These are phyloP conservation scores for Epichloe gansuensis DNA, from an alignment of 2,329 filamentous ascomycete genomes.

Conservation along the genomic window DNA sequence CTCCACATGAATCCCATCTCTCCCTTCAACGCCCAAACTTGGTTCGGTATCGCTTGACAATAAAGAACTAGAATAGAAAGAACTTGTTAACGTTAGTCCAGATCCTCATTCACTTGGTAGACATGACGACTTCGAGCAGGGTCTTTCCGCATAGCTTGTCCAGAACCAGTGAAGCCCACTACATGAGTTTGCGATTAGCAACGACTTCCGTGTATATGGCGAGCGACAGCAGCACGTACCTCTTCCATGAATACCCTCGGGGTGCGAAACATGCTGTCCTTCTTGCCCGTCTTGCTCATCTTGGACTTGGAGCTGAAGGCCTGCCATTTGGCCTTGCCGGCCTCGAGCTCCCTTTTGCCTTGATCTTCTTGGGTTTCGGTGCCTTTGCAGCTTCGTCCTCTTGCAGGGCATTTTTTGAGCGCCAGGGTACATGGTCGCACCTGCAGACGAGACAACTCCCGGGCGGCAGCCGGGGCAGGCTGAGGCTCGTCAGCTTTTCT, in stretches of 20 bases:
- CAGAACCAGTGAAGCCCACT: conserved; percentile 96
- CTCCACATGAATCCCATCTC: conserved; percentile 10
- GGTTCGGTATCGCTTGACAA: conserved; percentile 1
- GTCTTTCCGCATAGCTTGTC: conserved; percentile 92
- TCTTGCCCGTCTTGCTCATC: conserved; percentile 55
- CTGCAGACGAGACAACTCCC: conserved; percentile 40
- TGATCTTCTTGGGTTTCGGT: conserved; percentile 76
- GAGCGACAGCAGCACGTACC: conserved; percentile 39
- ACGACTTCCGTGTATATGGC: neutral
- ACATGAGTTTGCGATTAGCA: conserved; percentile 11
- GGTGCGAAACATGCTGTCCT: conserved; percentile 95
- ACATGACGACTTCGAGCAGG: conserved; percentile 70
- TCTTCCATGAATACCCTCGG: conserved; percentile 74
- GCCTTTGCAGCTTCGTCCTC: conserved; percentile 57
- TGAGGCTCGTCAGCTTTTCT: conserved; percentile 74
- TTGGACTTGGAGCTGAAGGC: conserved; percentile 77
- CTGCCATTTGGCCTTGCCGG: conserved; percentile 87
- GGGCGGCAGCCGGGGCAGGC: conserved; percentile 31
- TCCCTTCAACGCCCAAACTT: conserved; percentile 10
- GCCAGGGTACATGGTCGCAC: conserved; percentile 47
- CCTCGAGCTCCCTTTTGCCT: conserved; percentile 87
- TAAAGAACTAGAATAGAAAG: neutral
- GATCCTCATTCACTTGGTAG: conserved; percentile 65
- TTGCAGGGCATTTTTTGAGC: conserved; percentile 48
- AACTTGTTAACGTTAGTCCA: conserved; percentile 40